Evolutionary conservation across 2,329 filamentous ascomycete species (phyloP).

Genomic region (Tolypocladium endophyticum): DNA sequence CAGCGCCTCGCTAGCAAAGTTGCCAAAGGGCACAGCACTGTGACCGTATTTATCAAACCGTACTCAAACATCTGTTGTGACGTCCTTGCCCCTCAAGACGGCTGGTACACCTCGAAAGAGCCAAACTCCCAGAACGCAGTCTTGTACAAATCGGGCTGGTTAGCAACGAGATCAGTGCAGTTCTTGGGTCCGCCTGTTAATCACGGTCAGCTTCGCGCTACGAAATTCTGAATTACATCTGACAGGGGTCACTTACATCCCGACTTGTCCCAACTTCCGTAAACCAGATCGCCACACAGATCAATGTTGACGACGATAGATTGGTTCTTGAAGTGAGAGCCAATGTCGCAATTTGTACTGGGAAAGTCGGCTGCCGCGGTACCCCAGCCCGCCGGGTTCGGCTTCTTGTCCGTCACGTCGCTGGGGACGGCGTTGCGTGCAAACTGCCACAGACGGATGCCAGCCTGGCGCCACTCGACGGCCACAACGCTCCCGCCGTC

Average conservation of each 20-base stretch:
- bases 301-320: slow-evolving; percentile 58
- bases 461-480: slow-evolving; percentile 48
- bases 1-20: neutral
- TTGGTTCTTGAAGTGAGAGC: slow-evolving; percentile 50
- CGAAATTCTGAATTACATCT: neutral
- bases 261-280: slow-evolving; percentile 33
- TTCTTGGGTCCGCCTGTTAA: slow-evolving; percentile 34
- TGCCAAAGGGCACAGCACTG: neutral
- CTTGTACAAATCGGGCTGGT: slow-evolving; percentile 42
- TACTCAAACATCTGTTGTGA: neutral
- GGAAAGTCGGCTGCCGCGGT: slow-evolving; percentile 55
- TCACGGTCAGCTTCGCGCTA: neutral
- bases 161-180: slow-evolving; percentile 47
- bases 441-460: slow-evolving; percentile 56
- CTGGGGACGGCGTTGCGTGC: slow-evolving; percentile 32
- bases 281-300: slow-evolving; percentile 48
- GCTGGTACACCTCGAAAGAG: slow-evolving; percentile 45
- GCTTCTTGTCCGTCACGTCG: slow-evolving; percentile 39
- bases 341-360: slow-evolving; percentile 48
- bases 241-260: slow-evolving; percentile 23
- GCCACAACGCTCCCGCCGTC: slow-evolving; percentile 49
- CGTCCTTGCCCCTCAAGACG: slow-evolving; percentile 6
- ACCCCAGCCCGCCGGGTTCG: slow-evolving; percentile 54
- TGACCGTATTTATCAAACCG: neutral
- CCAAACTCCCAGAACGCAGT: slow-evolving; percentile 58